Conservation (phyloP, 2,329 filamentous ascomycete genomes). For the Nothophaeocryptopus gaeumannii region DNA sequence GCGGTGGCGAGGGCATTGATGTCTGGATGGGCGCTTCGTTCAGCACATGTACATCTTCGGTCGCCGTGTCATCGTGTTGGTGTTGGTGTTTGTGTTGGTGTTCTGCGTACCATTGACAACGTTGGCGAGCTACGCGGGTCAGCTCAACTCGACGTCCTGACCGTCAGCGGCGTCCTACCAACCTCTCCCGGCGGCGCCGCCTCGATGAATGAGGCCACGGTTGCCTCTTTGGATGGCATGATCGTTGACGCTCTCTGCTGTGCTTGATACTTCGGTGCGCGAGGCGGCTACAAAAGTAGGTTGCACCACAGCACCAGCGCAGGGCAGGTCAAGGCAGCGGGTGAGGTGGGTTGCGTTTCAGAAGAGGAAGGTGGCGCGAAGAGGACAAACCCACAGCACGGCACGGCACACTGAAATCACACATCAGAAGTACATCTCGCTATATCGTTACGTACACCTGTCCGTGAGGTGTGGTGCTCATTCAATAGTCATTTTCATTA, state of each 20-base stretch:
- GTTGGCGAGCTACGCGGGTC: conserved; percentile 67
- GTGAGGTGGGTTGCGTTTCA: no score
- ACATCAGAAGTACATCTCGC: no score
- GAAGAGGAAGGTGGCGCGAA: no score
- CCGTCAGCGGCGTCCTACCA: conserved; percentile 37
- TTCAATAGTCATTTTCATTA: conserved; percentile 73
- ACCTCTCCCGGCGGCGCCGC: conserved; percentile 96
- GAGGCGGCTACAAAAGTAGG: no score
- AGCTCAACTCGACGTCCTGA: conserved; percentile 26
- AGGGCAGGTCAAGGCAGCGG: no score
- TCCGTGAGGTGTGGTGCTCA: background rate
- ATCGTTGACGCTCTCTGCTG: no score
- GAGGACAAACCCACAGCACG: no score
- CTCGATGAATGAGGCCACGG: conserved; percentile 76
- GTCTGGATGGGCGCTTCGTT: conserved; percentile 52
- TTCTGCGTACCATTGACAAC: conserved; percentile 73
- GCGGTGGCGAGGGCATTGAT: conserved; percentile 81
- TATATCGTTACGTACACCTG: no score
- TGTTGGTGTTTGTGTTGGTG: background rate
- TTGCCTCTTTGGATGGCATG: conserved; percentile 35
- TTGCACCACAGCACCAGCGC: no score
- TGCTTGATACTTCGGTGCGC: no score
- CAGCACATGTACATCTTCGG: background rate
- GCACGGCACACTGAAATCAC: no score
- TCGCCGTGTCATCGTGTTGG: conserved; percentile 3